phyloP scores from a whole-genome alignment of 2,329 filamentous ascomycete genomes.

The Nothophoma quercina region DNA sequence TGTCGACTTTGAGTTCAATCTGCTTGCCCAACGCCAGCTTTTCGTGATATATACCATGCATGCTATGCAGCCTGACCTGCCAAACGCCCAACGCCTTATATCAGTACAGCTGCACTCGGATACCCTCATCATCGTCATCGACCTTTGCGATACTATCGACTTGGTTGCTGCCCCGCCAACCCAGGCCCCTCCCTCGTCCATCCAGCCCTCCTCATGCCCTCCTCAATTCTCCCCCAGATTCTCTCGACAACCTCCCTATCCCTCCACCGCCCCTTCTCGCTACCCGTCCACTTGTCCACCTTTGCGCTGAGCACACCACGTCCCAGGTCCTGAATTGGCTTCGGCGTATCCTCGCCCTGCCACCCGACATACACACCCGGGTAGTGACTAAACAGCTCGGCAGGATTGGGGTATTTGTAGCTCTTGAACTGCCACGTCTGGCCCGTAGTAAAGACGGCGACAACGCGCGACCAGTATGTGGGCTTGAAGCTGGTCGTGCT shows the following conservation, averaged over 20 bases:
- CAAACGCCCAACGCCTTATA: slow-evolving; percentile 15
- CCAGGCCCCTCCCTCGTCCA: slow-evolving; percentile 78
- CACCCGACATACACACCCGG: slow-evolving; percentile 90
- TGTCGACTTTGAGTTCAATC: too few species aligned
- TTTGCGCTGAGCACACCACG: slow-evolving; percentile 79
- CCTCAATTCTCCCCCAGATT: slow-evolving; percentile 90
- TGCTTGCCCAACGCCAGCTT: slow-evolving; percentile 3
- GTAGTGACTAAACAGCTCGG: slow-evolving; percentile 88
- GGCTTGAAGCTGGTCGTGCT: slow-evolving; percentile 94
- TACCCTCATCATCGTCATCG: background rate
- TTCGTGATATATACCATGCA: slow-evolving; percentile 21
- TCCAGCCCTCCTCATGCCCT: slow-evolving; percentile 83
- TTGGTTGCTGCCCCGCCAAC: slow-evolving; percentile 31
- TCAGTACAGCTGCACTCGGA: background rate
- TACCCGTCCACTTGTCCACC: slow-evolving; percentile 80
- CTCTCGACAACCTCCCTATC: slow-evolving; percentile 92
- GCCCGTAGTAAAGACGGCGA: slow-evolving; percentile 96
- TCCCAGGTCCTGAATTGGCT: slow-evolving; percentile 83
- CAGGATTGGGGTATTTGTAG: slow-evolving; percentile 92
- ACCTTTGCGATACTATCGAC: slow-evolving; percentile 13
- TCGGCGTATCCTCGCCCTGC: slow-evolving; percentile 81
- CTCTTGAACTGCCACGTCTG: slow-evolving; percentile 99
- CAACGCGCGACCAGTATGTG: slow-evolving; percentile 95
- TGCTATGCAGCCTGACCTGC: slow-evolving; percentile 17
- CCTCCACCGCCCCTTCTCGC: slow-evolving; percentile 70